Conservation (phyloP, 2,329 filamentous ascomycete species). For the Seiridium unicorne region DNA sequence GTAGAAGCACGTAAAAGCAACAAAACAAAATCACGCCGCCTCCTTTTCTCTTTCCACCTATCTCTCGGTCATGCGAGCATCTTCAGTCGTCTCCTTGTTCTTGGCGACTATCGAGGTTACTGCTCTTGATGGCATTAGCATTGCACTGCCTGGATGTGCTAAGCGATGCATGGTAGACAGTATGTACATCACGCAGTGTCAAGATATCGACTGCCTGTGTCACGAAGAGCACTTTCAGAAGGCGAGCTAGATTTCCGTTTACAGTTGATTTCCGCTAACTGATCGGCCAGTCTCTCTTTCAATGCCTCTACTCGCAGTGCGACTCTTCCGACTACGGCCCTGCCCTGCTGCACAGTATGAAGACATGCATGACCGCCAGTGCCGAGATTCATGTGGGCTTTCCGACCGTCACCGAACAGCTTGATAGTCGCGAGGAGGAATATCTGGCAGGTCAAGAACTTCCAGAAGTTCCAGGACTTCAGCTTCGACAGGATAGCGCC, state of each 20-base stretch:
- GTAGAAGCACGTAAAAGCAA: constrained; percentile 2
- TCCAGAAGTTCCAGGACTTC: constrained; percentile 22
- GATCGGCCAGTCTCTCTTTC: constrained; percentile 23
- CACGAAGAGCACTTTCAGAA: constrained; percentile 27
- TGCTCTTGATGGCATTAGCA: constrained; percentile 2
- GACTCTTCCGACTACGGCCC: constrained; percentile 25
- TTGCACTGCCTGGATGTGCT: constrained; percentile 19
- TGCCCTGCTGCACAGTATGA: constrained; percentile 25
- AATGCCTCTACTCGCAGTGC: constrained; percentile 31
- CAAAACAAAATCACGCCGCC: not conserved
- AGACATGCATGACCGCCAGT: constrained; percentile 23
- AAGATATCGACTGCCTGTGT: constrained; percentile 27
- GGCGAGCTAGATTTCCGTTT: constrained; percentile 10
- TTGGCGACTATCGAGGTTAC: not conserved
- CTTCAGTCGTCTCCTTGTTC: not conserved
- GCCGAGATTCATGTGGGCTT: constrained; percentile 29
- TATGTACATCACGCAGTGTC: constrained; percentile 29
- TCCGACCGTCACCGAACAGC: constrained; percentile 21
- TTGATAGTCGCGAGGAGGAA: constrained; percentile 24
- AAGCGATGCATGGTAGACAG: constrained; percentile 29
- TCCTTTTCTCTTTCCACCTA: not conserved
- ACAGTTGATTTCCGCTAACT: not conserved
- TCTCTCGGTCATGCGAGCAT: not conserved
- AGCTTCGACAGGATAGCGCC: constrained; percentile 25
- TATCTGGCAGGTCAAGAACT: constrained; percentile 27